Evolutionary conservation across 2,329 filamentous ascomycete species (phyloP).

Genomic region (Ustulina deusta): DNA sequence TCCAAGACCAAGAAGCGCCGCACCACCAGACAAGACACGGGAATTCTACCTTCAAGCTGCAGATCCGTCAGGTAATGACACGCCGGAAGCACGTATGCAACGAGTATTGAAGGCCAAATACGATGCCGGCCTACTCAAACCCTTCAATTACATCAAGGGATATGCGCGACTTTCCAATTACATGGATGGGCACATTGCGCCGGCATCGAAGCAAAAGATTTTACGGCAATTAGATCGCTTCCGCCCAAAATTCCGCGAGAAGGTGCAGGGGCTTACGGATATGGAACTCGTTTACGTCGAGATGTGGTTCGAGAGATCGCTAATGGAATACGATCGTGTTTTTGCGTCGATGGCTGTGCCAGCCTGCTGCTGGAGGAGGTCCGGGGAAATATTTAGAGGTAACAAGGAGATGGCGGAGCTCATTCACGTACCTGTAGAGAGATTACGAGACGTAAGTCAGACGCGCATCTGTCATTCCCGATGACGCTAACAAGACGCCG

Average conservation of each 20-base stretch:
- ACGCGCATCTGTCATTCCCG: neutral
- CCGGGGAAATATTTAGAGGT: slow-evolving; percentile 95
- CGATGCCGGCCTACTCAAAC: slow-evolving; percentile 91
- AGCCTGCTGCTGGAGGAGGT: slow-evolving; percentile 95
- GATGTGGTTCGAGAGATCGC: slow-evolving; percentile 97
- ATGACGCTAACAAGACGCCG: slow-evolving; percentile 29
- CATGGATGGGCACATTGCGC: slow-evolving; percentile 88
- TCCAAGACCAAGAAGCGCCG: slow-evolving; percentile 69
- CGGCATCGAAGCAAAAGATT: slow-evolving; percentile 88
- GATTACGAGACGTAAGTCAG: slow-evolving; percentile 83
- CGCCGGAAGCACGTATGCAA: slow-evolving; percentile 94
- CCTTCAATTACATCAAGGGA: slow-evolving; percentile 98
- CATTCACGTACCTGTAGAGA: slow-evolving; percentile 91
- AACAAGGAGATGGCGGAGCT: slow-evolving; percentile 99
- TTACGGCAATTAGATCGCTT: slow-evolving; percentile 92
- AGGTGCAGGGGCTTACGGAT: slow-evolving; percentile 91
- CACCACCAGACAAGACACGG: slow-evolving; percentile 76
- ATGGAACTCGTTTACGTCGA: slow-evolving; percentile 95
- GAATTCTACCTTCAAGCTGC: slow-evolving; percentile 98
- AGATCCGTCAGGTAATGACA: slow-evolving; percentile 86
- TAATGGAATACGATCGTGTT: slow-evolving; percentile 98
- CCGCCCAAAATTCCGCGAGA: slow-evolving; percentile 93
- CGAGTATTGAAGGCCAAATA: slow-evolving; percentile 95
- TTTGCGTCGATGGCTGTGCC: slow-evolving; percentile 99
- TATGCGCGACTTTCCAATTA: slow-evolving; percentile 91